Percentiles rank a stretch among this genome's conserved stretches.
phyloP scores from a whole-genome alignment of 108 stramenopile genomes.

The Skeletonema tropicum region DNA sequence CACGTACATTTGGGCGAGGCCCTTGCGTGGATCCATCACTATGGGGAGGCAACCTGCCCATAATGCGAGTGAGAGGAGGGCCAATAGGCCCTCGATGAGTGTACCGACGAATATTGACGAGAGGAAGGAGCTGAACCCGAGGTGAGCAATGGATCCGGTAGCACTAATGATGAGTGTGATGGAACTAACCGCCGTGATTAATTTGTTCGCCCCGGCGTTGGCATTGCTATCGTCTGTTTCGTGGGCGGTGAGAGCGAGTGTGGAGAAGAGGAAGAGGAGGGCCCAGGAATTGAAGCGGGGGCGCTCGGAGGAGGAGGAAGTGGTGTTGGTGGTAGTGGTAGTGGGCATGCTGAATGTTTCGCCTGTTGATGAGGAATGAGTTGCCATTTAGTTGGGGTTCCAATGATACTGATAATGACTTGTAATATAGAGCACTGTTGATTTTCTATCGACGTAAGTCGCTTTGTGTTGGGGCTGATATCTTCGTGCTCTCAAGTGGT shows the following conservation, averaged over 20 bases:
- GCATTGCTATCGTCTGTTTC: slow-evolving; percentile 38
- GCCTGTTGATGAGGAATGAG: not conserved
- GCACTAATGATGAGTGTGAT: slow-evolving; percentile 15
- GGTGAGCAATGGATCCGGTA: slow-evolving; percentile 20
- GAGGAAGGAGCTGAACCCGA: slow-evolving; percentile 5
- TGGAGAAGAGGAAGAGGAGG: slow-evolving; percentile 44
- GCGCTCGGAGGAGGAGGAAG: slow-evolving; percentile 11
- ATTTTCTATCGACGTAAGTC: too few relatives aligned
- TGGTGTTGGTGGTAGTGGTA: not conserved
- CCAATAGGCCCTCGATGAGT: slow-evolving; percentile 35
- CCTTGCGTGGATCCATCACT: slow-evolving; percentile 46
- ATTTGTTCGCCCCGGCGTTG: not conserved
- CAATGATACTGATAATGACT: too few relatives aligned
- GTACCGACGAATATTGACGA: slow-evolving; percentile 44
- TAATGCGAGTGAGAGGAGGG: slow-evolving; percentile 30
- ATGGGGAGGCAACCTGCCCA: slow-evolving; percentile 44
- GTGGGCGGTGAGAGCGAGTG: slow-evolving; percentile 41
- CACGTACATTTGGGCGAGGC: slow-evolving; percentile 50
- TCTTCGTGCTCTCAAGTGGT: too few relatives aligned
- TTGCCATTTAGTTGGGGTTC: too few relatives aligned
- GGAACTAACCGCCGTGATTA: slow-evolving; percentile 15
- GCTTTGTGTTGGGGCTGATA: too few relatives aligned
- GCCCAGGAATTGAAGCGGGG: slow-evolving; percentile 41
- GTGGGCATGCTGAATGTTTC: slow-evolving; percentile 10
- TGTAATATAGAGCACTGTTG: too few relatives aligned